These are phyloP conservation scores for Epichloe festucae DNA, from an alignment of 2,329 filamentous ascomycete genomes.

Conservation along the genomic window DNA sequence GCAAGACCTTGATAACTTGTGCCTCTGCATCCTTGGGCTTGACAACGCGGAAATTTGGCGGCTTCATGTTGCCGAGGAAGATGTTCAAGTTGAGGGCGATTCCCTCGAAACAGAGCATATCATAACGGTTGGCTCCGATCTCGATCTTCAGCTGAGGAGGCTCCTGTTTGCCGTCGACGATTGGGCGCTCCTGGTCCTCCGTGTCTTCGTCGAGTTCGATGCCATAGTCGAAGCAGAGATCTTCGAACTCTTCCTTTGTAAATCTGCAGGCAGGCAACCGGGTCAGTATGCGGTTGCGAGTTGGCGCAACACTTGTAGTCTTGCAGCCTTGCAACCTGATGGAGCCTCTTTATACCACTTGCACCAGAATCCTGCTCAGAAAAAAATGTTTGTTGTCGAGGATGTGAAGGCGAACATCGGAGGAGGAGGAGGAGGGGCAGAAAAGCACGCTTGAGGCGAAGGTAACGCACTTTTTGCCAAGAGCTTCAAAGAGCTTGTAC, in stretches of 20 bases:
- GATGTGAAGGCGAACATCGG: not conserved
- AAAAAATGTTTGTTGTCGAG: not conserved
- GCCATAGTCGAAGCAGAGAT: conserved; percentile 95
- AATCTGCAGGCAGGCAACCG: conserved; percentile 37
- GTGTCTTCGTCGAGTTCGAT: conserved; percentile 98
- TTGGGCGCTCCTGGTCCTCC: conserved; percentile 58
- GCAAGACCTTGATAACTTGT: conserved; percentile 67
- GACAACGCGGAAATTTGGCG: conserved; percentile 69
- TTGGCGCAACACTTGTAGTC: not conserved
- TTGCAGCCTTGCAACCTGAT: not conserved
- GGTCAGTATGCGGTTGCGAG: conserved; percentile 8
- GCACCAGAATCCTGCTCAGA: too few species aligned
- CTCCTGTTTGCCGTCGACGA: conserved; percentile 69
- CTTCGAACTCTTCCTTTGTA: conserved; percentile 90
- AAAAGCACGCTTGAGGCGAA: conserved; percentile 8
- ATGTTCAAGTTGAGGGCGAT: conserved; percentile 93
- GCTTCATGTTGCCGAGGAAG: conserved; percentile 63
- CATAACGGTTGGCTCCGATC: conserved; percentile 86
- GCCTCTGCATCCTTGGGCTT: conserved; percentile 60
- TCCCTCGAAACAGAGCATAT: conserved; percentile 95
- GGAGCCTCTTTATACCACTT: too few species aligned
- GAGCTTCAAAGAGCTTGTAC: conserved; percentile 83
- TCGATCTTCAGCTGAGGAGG: conserved; percentile 94
- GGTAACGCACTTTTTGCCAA: conserved; percentile 64
- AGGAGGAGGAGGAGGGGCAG: not conserved